Conservation (phyloP, 2,329 filamentous ascomycete genomes). For the Alternaria novae-zelandiae region DNA sequence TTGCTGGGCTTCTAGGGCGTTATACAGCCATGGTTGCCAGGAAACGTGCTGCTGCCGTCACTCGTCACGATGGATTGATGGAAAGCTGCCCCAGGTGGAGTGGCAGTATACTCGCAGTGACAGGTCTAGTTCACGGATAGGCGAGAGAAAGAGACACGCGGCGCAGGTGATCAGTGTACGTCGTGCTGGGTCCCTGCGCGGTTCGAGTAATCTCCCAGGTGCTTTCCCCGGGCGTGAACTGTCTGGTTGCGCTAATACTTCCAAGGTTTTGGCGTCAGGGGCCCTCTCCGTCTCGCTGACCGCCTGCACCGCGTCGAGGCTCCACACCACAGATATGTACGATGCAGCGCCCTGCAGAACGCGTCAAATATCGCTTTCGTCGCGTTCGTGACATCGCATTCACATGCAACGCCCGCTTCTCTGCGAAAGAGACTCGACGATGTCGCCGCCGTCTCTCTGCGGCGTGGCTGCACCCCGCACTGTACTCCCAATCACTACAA, state of each 20-base stretch:
- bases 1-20: slow-evolving; percentile 10
- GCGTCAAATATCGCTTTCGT: neutral
- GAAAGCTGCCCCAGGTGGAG: neutral
- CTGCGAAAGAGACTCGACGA: neutral
- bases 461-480: slow-evolving; percentile 1
- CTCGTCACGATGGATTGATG: slow-evolving; percentile 6
- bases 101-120: neutral
- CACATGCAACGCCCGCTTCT: neutral
- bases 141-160: slow-evolving; percentile 9
- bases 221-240: slow-evolving; percentile 10
- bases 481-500: neutral
- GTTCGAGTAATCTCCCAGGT: slow-evolving; percentile 22
- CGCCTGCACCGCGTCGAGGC: slow-evolving; percentile 12
- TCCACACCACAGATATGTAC: neutral
- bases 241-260: slow-evolving; percentile 17
- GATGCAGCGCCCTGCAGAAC: neutral
- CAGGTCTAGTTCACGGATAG: neutral
- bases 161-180: slow-evolving; percentile 12
- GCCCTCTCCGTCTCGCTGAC: slow-evolving; percentile 22
- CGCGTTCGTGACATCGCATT: neutral
- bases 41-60: slow-evolving; percentile 12
- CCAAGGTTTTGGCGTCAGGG: slow-evolving; percentile 13
- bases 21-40: slow-evolving; percentile 21
- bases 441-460: neutral
- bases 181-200: slow-evolving; percentile 9